Conservation (phyloP, 495 filamentous ascomycete species). For the Penicillium turbatum region DNA sequence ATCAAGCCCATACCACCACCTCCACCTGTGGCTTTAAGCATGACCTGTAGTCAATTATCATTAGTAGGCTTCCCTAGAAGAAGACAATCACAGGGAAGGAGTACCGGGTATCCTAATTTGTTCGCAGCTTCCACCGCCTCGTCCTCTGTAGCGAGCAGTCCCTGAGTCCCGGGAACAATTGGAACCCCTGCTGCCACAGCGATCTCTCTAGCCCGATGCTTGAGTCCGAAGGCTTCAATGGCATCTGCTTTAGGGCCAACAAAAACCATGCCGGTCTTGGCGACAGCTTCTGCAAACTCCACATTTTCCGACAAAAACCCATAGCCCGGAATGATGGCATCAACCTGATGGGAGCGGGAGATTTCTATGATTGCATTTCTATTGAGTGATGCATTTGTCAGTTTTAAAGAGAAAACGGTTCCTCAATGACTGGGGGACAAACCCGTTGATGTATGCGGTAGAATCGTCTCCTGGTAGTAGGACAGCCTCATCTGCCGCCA, state of each 20-base stretch:
- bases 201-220: conserved; percentile 51
- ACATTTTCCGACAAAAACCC: conserved; percentile 58
- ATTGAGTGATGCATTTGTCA: background rate
- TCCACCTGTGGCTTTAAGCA: background rate
- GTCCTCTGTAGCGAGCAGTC: conserved; percentile 39
- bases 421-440: background rate
- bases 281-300: conserved; percentile 48
- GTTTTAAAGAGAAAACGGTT: background rate
- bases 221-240: conserved; percentile 54
- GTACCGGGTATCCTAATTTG: conserved; percentile 47
- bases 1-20: background rate
- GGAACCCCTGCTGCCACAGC: conserved; percentile 50
- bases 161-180: conserved; percentile 49
- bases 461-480: conserved; percentile 42
- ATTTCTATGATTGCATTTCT: conserved; percentile 48
- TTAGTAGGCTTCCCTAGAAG: background rate
- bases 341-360: conserved; percentile 35
- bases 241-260: conserved; percentile 50
- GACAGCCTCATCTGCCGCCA: conserved; percentile 47
- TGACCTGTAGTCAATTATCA: background rate
- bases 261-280: conserved; percentile 49
- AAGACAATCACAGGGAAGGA: background rate
- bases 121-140: conserved; percentile 40
- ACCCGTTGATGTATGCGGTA: conserved; percentile 47
- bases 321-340: conserved; percentile 55